These are phyloP conservation scores for Ceratobasidium sp. DNA, from an alignment of 1,284 basidiomycete species.

Conservation along the genomic window DNA sequence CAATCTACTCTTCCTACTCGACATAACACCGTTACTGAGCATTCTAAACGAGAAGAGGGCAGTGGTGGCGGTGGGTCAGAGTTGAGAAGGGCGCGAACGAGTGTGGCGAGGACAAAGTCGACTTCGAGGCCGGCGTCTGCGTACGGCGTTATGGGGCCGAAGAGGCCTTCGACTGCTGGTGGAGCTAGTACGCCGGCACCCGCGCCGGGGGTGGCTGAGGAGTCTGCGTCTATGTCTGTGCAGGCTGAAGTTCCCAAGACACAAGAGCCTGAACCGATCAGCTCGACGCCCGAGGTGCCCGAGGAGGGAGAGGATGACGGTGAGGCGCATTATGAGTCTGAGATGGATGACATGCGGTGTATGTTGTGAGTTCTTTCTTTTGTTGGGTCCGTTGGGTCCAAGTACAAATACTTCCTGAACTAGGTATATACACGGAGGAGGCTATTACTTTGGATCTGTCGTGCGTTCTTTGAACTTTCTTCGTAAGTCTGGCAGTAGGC, in stretches of 20 bases:
- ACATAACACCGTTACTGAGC: slow-evolving; percentile 53
- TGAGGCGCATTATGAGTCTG: slow-evolving; percentile 56
- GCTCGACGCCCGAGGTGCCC: slow-evolving; percentile 54
- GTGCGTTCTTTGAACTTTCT: not conserved
- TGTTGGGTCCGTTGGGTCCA: not conserved
- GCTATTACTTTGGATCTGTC: slow-evolving; percentile 83
- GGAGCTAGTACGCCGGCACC: not conserved
- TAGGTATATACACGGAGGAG: slow-evolving; percentile 59
- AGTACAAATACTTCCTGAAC: slow-evolving; percentile 29
- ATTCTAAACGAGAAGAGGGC: slow-evolving; percentile 56
- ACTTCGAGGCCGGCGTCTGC: slow-evolving; percentile 40
- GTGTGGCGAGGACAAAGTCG: slow-evolving; percentile 19
- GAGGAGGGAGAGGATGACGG: slow-evolving; percentile 49
- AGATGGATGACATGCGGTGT: slow-evolving; percentile 88
- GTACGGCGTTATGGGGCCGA: slow-evolving; percentile 30
- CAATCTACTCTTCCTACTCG: not conserved
- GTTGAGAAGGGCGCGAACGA: slow-evolving; percentile 45
- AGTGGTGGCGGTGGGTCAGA: slow-evolving; percentile 44
- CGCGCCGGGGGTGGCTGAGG: not conserved
- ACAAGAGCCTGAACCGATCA: not conserved
- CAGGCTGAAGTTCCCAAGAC: not conserved
- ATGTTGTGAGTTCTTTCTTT: slow-evolving; percentile 56
- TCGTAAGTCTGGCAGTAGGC: not conserved
- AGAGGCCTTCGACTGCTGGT: not conserved
- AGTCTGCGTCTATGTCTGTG: not conserved